phyloP scores from a whole-genome alignment of 148 eudicot species.

The Rhododendron molle region DNA sequence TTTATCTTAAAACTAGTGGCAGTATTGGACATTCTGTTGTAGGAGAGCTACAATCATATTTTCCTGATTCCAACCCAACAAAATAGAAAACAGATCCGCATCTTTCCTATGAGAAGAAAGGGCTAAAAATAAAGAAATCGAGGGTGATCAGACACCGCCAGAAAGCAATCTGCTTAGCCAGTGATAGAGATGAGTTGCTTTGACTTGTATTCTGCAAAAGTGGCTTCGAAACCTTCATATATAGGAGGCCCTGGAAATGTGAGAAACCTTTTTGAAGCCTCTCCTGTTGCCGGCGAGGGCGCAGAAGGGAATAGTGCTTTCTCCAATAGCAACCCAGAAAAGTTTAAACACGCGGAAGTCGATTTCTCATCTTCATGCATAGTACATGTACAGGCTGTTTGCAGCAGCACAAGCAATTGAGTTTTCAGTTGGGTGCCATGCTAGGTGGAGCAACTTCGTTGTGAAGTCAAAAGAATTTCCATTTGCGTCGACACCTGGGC shows the following conservation, averaged over 20 bases:
- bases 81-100: constrained; percentile 16
- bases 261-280: constrained; percentile 16
- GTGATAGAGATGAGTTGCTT: not conserved
- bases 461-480: constrained; percentile 74
- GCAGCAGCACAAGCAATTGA: constrained; percentile 82
- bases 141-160: not conserved
- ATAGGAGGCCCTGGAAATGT: constrained; percentile 15
- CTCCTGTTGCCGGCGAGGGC: constrained; percentile 17
- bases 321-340: constrained; percentile 30
- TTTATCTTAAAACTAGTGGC: constrained; percentile 31
- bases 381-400: constrained; percentile 81
- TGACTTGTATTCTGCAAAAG: constrained; percentile 2
- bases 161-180: constrained; percentile 1
- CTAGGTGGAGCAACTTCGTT: constrained; percentile 68
- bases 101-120: constrained; percentile 27
- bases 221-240: constrained; percentile 8
- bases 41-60: constrained; percentile 51
- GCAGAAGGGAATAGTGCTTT: constrained; percentile 10
- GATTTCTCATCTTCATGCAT: constrained; percentile 39
- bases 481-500: constrained; percentile 52
- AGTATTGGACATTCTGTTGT: constrained; percentile 21
- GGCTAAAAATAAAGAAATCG: constrained; percentile 21
- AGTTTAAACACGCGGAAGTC: constrained; percentile 11
- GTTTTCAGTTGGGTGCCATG: constrained; percentile 76
- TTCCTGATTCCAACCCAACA: constrained; percentile 29